These are phyloP conservation scores for Globisporangium barbulae DNA, from an alignment of 352 stramenopile genomes.

Conservation along the genomic window DNA sequence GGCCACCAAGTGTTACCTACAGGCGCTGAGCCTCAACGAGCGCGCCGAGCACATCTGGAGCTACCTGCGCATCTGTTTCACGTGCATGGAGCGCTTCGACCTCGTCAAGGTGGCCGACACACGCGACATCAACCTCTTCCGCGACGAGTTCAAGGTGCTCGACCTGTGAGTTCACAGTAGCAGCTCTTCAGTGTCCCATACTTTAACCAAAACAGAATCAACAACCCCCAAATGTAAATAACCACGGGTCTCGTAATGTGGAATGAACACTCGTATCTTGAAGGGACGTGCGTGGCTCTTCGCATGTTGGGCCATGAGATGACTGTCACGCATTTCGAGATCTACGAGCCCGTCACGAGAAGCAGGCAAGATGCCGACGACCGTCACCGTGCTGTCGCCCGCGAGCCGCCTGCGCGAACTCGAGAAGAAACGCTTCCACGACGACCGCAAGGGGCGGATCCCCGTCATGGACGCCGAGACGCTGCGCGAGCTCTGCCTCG, in stretches of 20 bases:
- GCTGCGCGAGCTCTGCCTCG: slow-evolving; percentile 78
- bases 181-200: background rate
- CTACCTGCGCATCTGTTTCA: slow-evolving; percentile 98
- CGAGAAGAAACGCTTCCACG: slow-evolving; percentile 66
- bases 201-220: background rate
- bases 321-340: background rate
- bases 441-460: slow-evolving; percentile 62
- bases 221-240: background rate
- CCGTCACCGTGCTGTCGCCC: slow-evolving; percentile 33
- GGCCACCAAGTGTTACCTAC: slow-evolving; percentile 95
- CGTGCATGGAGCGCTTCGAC: slow-evolving; percentile 96
- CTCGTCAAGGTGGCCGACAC: slow-evolving; percentile 91
- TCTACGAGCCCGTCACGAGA: background rate
- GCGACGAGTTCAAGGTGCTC: slow-evolving; percentile 83
- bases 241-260: background rate
- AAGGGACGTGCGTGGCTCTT: background rate
- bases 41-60: slow-evolving; percentile 97
- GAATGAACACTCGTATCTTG: background rate
- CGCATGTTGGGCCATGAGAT: background rate
- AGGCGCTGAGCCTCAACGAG: slow-evolving; percentile 95
- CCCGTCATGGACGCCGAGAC: slow-evolving; percentile 89
- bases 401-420: slow-evolving; percentile 58
- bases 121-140: slow-evolving; percentile 75
- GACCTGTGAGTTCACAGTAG: slow-evolving; percentile 38
- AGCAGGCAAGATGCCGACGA: slow-evolving; percentile 31